Base-by-base conservation (phyloP, 2,329 filamentous ascomycete species). In the Sclerotinia subarctica region DNA sequence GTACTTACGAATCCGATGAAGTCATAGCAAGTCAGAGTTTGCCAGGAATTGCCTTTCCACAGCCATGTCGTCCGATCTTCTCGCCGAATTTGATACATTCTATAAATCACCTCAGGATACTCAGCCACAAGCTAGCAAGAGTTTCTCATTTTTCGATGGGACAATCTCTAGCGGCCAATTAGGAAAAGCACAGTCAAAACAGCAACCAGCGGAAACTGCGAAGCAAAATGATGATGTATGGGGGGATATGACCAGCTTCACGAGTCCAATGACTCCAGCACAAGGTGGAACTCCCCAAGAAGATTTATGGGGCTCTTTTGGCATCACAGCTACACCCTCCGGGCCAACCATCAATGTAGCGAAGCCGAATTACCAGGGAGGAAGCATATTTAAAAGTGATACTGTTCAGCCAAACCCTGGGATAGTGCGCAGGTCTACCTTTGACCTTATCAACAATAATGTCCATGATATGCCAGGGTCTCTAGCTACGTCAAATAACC, bases 11-110 rank as follows among this genome's bases (percentile, higher is more conserved):
- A 53, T 10, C 44, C 35, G 10, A 63, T 63, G n/a, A 51, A 63
- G 46, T 47, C 15, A 51, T 51, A 62, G 29, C 21, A 62, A 35
- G 13, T 52, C 51, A 38, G 19, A 65, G 8, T 53, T 17, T 24
- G 32, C 60, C 5, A 38, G 21, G n/a, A 53, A 44, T 57, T 35
- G 26, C 44, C 57, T 24, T 24, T 63, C 59, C 38, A 51, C 46
- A 26, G n/a, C 29, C 29, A 90, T 89, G 87, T 90, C 87, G 73
- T 85, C 86, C 70, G 86, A 89, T 77, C 83, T 90, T 68, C 87
- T 89, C 74, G 87, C 86, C 67, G 85, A 87, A 72, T 88, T 90
- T 73, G 86, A 84, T 74, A 81, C 79, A 73, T 79, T 82, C 72
- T 81, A 83, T 64, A 73, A 72, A 69, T 70, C 78, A 68, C 74